A percentile compares a stretch with the other conserved stretches of the same genome.
phyloP scores from a whole-genome alignment of 2,329 filamentous ascomycete species.

The Xylaria digitata region DNA sequence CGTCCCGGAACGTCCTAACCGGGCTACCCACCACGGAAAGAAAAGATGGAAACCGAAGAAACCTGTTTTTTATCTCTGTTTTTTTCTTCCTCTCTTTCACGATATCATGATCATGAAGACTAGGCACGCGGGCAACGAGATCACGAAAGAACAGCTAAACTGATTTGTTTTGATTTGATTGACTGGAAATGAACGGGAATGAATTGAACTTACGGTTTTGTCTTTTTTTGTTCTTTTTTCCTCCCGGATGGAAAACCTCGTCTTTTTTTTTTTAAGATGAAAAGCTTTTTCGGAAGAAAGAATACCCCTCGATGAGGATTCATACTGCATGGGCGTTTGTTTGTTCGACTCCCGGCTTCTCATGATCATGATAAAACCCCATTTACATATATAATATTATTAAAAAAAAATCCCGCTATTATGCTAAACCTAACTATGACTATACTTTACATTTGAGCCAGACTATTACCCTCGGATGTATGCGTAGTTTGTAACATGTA shows the following conservation, averaged over 20 bases:
- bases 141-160: constrained; percentile 2
- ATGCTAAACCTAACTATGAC: too few species aligned
- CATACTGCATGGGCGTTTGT: background rate
- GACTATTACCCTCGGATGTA: background rate
- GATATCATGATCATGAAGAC: constrained; percentile 17
- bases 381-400: constrained; percentile 10
- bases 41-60: background rate
- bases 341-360: background rate
- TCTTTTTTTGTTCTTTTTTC: background rate
- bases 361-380: constrained; percentile 19
- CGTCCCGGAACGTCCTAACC: background rate
- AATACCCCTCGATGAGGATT: constrained; percentile 4
- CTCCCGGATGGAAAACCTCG: background rate
- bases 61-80: background rate
- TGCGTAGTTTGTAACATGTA: background rate
- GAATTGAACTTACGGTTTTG: background rate
- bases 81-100: background rate
- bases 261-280: too few species aligned
- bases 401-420: background rate
- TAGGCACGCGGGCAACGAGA: constrained; percentile 2
- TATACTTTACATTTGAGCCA: too few species aligned
- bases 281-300: background rate
- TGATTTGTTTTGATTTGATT: background rate
- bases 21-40: background rate
- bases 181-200: background rate